Conservation (phyloP, 2,329 filamentous ascomycete species). For the Dichotomopilus funicola region DNA sequence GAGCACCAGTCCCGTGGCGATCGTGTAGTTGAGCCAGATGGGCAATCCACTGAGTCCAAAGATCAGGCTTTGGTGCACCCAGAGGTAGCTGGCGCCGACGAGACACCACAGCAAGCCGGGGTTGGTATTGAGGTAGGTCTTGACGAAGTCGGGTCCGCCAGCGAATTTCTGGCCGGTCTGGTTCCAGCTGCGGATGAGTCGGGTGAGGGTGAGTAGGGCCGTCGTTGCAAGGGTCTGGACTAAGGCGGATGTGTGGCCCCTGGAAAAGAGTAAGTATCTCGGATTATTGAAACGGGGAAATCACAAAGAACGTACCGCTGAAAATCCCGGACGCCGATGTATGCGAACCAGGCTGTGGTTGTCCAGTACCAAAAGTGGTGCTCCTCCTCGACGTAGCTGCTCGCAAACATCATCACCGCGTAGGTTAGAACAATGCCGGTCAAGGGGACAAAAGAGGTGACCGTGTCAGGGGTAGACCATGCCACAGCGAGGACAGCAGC, state of each 20-base stretch:
- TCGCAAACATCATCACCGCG: constrained; percentile 90
- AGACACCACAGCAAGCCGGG: constrained; percentile 67
- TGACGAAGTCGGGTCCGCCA: constrained; percentile 81
- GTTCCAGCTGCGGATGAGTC: constrained; percentile 77
- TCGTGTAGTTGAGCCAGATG: constrained; percentile 34
- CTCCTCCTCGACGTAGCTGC: constrained; percentile 96
- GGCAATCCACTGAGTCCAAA: constrained; percentile 38
- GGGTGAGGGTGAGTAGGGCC: constrained; percentile 53
- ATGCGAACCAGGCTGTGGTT: constrained; percentile 61
- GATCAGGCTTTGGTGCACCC: constrained; percentile 44
- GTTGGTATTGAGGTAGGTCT: constrained; percentile 57
- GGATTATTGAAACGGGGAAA: neutral
- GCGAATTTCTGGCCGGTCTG: constrained; percentile 96
- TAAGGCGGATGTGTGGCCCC: constrained; percentile 22
- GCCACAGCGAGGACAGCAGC: constrained; percentile 37
- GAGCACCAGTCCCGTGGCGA: constrained; percentile 38
- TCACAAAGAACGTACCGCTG: constrained; percentile 29
- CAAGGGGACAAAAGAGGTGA: constrained; percentile 38
- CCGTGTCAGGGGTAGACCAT: constrained; percentile 18
- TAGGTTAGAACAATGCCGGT: constrained; percentile 55
- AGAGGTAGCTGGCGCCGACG: constrained; percentile 61
- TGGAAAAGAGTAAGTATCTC: constrained; percentile 14
- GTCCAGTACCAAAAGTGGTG: constrained; percentile 99
- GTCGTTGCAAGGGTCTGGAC: constrained; percentile 29
- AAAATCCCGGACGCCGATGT: constrained; percentile 44